Evolutionary conservation across 2,329 filamentous ascomycete genomes (phyloP).

Genomic region (Fusarium sp.): DNA sequence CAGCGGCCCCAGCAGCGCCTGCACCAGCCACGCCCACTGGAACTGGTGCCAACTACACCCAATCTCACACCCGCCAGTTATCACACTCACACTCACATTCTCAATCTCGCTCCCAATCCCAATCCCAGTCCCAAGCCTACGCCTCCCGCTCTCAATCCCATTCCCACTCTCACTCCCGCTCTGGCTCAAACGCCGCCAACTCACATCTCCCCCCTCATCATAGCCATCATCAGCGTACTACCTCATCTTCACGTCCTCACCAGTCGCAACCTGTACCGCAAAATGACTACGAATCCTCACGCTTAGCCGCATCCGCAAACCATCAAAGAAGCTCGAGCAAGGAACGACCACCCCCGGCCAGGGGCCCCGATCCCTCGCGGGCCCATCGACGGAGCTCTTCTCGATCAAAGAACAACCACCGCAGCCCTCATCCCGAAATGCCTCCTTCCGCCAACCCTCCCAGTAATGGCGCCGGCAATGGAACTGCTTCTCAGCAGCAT

Average conservation of each 20-base stretch:
- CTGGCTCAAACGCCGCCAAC: conserved; percentile 40
- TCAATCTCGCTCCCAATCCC: conserved; percentile 31
- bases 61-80: conserved; percentile 38
- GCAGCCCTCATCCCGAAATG: conserved; percentile 54
- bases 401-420: conserved; percentile 53
- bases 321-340: conserved; percentile 71
- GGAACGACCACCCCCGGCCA: conserved; percentile 60
- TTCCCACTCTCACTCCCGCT: conserved; percentile 37
- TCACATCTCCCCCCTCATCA: conserved; percentile 36
- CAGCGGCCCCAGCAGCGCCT: conserved; percentile 29
- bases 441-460: conserved; percentile 58
- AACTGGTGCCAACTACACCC: conserved; percentile 33
- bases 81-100: conserved; percentile 38
- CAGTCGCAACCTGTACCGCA: conserved; percentile 58
- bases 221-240: conserved; percentile 49
- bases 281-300: conserved; percentile 77
- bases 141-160: conserved; percentile 31
- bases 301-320: conserved; percentile 63
- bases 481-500: conserved; percentile 57
- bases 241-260: conserved; percentile 52
- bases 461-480: conserved; percentile 62
- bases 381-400: conserved; percentile 59
- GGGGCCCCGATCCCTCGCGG: conserved; percentile 61
- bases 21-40: conserved; percentile 38
- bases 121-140: conserved; percentile 27